Evolutionary conservation across 805 yeast genomes (phyloP).

Genomic region (Wickerhamiella bombiphila): DNA sequence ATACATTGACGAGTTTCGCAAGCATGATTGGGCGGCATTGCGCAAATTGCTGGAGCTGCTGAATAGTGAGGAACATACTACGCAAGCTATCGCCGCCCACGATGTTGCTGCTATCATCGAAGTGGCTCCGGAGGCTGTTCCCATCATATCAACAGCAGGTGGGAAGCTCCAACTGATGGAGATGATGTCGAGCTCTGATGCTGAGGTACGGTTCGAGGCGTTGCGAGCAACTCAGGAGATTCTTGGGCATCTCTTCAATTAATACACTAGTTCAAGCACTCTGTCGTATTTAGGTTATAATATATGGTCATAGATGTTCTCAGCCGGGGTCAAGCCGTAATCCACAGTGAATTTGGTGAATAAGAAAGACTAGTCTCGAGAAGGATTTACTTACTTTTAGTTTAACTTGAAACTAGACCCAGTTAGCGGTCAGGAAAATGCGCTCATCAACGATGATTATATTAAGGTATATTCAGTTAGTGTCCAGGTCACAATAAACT

Average conservation of each 20-base stretch:
- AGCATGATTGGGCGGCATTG: constrained; percentile 58
- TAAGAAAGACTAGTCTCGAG: too few species aligned
- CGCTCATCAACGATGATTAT: too few species aligned
- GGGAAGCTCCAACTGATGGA: constrained; percentile 74
- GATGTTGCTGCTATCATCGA: constrained; percentile 52
- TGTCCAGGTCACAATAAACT: too few species aligned
- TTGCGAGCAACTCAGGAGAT: constrained; percentile 87
- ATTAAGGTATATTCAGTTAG: too few species aligned
- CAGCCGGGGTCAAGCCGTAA: too few species aligned
- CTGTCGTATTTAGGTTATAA: neutral
- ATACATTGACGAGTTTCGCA: constrained; percentile 61
- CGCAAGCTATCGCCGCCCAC: constrained; percentile 48
- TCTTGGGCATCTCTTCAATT: constrained; percentile 59
- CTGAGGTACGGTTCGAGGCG: constrained; percentile 89
- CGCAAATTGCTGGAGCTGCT: constrained; percentile 37
- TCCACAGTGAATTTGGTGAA: too few species aligned
- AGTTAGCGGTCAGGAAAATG: too few species aligned
- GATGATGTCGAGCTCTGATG: constrained; percentile 61
- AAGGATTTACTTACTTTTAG: too few species aligned
- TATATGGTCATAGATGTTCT: too few species aligned
- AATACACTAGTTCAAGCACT: constrained; percentile 18
- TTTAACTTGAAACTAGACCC: too few species aligned
- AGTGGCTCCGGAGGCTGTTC: constrained; percentile 46
- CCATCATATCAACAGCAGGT: constrained; percentile 38
- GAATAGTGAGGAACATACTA: constrained; percentile 21